These are phyloP conservation scores for Candida lessepsii DNA, from an alignment of 805 yeast species.

Conservation along the genomic window DNA sequence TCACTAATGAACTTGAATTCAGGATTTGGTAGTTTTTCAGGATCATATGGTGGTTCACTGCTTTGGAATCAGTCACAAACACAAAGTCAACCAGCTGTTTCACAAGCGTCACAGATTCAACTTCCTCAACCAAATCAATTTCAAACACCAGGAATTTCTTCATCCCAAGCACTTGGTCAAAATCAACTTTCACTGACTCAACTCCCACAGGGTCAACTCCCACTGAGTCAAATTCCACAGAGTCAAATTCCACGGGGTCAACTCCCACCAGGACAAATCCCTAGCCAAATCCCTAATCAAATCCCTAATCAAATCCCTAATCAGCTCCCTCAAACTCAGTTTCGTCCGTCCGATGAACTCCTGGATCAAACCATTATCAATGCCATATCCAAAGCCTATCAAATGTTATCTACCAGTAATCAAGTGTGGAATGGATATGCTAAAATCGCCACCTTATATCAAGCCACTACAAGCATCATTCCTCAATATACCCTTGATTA, in stretches of 20 bases:
- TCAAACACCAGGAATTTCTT: no score
- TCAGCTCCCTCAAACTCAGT: neutral
- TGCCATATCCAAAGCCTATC: conserved; percentile 42
- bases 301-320: no score
- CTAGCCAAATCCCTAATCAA: no score
- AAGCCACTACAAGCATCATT: conserved; percentile 27
- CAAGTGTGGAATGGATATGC: conserved; percentile 38
- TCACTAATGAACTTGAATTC: conserved; percentile 10
- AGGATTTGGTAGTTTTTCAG: conserved; percentile 5
- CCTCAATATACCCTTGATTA: conserved; percentile 26
- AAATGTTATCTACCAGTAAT: conserved; percentile 32
- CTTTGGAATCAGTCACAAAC: conserved; percentile 35
- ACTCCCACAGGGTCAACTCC: neutral
- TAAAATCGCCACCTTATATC: conserved; percentile 32
- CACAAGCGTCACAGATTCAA: conserved; percentile 2
- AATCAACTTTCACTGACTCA: neutral
- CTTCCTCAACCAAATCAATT: neutral
- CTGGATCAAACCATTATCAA: conserved; percentile 30
- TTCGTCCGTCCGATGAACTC: conserved; percentile 7
- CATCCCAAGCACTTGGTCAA: neutral
- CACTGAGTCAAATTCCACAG: neutral
- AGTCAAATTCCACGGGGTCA: neutral
- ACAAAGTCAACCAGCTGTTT: conserved; percentile 15
- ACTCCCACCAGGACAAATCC: no score
- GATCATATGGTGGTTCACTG: conserved; percentile 2